phyloP scores from a whole-genome alignment of 164 flowering plant species.

The Nymphaea thermarum region DNA sequence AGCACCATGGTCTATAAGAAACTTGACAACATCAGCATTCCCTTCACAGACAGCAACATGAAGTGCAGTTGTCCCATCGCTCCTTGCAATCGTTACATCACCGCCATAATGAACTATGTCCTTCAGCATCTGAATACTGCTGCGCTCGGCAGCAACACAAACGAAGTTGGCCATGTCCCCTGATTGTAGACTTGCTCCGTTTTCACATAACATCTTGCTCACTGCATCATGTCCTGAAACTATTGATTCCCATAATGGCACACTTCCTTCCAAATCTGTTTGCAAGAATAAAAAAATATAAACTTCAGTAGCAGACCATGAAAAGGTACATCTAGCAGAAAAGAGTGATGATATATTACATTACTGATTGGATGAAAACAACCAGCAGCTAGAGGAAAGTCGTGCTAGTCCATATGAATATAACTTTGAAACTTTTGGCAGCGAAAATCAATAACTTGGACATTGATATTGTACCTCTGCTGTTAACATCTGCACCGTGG shows the following conservation, averaged over 20 bases:
- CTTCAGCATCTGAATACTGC: conserved; percentile 41
- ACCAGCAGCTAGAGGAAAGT: no score
- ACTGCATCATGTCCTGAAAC: conserved; percentile 35
- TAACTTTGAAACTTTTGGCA: no score
- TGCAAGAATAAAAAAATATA: not conserved
- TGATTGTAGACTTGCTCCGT: conserved; percentile 34
- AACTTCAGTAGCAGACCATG: not conserved
- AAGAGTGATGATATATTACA: no score
- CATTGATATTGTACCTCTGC: conserved; percentile 33
- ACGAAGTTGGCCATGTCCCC: conserved; percentile 64
- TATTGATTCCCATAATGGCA: conserved; percentile 84
- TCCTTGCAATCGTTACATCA: conserved; percentile 21
- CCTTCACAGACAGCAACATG: conserved; percentile 78
- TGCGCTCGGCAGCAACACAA: conserved; percentile 65
- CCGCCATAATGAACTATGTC: conserved; percentile 42
- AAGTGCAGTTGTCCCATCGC: conserved; percentile 53
- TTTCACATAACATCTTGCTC: conserved; percentile 30
- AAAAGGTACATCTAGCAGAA: no score
- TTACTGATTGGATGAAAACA: no score
- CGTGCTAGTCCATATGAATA: no score
- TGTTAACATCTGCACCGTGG: conserved; percentile 53
- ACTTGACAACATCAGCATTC: conserved; percentile 47
- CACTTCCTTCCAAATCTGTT: conserved; percentile 67
- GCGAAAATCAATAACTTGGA: not conserved
- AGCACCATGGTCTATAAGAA: conserved; percentile 46